These are phyloP conservation scores for Manihot esculenta DNA, from an alignment of 441 rosid genomes.

Conservation along the genomic window DNA sequence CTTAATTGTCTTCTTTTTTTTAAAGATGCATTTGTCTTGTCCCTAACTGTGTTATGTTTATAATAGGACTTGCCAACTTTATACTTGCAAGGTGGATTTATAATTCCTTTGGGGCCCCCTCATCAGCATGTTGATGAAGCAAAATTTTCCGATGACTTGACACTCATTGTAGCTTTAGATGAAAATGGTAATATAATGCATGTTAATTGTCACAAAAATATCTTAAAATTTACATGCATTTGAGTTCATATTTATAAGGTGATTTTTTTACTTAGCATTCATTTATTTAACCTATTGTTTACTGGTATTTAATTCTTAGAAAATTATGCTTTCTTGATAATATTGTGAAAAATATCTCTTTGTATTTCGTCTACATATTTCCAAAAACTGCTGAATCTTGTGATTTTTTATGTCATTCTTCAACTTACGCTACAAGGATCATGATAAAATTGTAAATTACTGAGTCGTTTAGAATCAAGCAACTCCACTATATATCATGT, in stretches of 20 bases:
- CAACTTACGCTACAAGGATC: no score
- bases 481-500: no score
- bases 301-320: no score
- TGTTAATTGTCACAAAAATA: slow-evolving; percentile 6
- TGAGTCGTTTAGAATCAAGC: no score
- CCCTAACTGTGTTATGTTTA: slow-evolving; percentile 14
- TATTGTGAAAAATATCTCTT: no score
- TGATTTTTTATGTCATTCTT: no score
- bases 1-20: slow-evolving; percentile 4
- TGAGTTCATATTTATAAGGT: not conserved
- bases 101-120: slow-evolving; percentile 67
- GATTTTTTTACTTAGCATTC: no score
- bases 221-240: not conserved
- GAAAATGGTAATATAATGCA: slow-evolving; percentile 61
- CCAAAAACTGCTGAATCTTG: no score
- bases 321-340: no score
- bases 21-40: not conserved
- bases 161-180: slow-evolving; percentile 78
- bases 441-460: no score
- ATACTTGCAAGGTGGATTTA: slow-evolving; percentile 91
- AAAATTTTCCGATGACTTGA: slow-evolving; percentile 67
- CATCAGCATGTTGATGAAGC: slow-evolving; percentile 73
- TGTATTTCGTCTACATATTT: no score
- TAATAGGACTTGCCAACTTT: slow-evolving; percentile 80
- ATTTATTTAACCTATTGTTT: no score